Evolutionary conservation across 768 basidiomycete species (phyloP), one percentile per base, ranked within the genome.

Genomic region (Pleurotus platypus): DNA sequence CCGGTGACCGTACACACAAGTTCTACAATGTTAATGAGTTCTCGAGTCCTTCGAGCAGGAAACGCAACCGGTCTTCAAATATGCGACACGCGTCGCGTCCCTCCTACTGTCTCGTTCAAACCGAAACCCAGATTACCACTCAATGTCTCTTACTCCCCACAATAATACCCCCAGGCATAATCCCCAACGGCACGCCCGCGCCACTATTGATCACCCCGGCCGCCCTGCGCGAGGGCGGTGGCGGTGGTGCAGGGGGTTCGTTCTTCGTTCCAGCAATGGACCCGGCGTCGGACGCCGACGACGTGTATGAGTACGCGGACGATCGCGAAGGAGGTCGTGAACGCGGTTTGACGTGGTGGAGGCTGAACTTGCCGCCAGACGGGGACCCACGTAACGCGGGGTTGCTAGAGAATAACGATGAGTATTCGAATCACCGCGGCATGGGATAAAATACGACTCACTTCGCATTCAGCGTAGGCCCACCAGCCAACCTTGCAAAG

Each of bases 401-500:
- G 30, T 59, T 50, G 37, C 60, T 61, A 26, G 30, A 35, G 11
- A 9, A 35, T 3, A 8, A 35, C 11, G 8, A 35, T 35, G 30
- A 30, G 9, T 35, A 24, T 3, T 24, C 24, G 24, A 24, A 4
- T 24, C 24, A 24, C 3, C 24, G 24, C 24, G 24, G 5, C 24
- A 24, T 24, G 24, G 24, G 24, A 24, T 24, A 24, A 18, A 42
- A 13, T 13, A 53, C 1, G 13, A 63, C 70, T 59, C 56, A 73
- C 75, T 71, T 83, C 15, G 80, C 81, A 12, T 72, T 69, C 63
- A 92, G 70, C 20, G 87, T 91, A 18, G 90, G 90, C 35, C 81
- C 82, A 37, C 79, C 62, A 22, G 82, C 80, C 60, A 93, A 69
- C 55, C 80, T 79, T 30, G 89, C 82, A 69, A 93, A 95, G 66